Evolutionary conservation across 2,329 filamentous ascomycete genomes (phyloP).

Genomic region (Colletotrichum scovillei): DNA sequence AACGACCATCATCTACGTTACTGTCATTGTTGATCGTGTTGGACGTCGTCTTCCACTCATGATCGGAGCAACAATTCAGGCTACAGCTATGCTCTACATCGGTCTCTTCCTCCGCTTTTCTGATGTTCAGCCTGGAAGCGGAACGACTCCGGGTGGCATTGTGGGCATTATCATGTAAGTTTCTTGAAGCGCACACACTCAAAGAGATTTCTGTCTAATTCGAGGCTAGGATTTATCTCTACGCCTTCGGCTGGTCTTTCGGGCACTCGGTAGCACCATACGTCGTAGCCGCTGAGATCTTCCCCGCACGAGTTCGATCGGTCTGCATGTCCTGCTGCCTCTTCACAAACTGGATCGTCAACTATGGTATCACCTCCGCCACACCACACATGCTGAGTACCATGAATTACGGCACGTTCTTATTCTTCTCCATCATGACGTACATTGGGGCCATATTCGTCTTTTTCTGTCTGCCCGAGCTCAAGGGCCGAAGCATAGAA

Average conservation of each 20-base stretch:
- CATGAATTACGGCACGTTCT: conserved; percentile 34
- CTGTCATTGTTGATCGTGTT: conserved; percentile 46
- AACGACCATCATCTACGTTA: conserved; percentile 40
- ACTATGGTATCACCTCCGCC: conserved; percentile 45
- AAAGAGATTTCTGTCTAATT: not conserved
- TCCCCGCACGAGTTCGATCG: conserved; percentile 44
- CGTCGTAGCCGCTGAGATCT: conserved; percentile 44
- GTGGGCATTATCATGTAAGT: conserved; percentile 49
- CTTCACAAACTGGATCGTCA: conserved; percentile 45
- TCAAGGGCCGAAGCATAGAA: conserved; percentile 61
- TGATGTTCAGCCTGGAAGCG: conserved; percentile 42
- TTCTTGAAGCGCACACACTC: too few relatives aligned
- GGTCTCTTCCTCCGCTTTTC: conserved; percentile 49
- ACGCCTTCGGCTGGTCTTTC: conserved; percentile 42
- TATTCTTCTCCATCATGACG: conserved; percentile 31
- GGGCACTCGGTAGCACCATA: conserved; percentile 39
- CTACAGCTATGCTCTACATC: conserved; percentile 42
- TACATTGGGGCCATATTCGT: conserved; percentile 46
- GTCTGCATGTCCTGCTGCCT: conserved; percentile 40
- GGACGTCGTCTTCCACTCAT: conserved; percentile 42
- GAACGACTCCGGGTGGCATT: conserved; percentile 51
- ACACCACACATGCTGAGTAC: conserved; percentile 39
- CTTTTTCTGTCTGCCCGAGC: conserved; percentile 61
- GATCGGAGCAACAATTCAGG: conserved; percentile 39
- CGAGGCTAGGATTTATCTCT: conserved; percentile 45